Base-by-base conservation (phyloP, 176 grass and related monocot species). In the Bromus sterilis region DNA sequence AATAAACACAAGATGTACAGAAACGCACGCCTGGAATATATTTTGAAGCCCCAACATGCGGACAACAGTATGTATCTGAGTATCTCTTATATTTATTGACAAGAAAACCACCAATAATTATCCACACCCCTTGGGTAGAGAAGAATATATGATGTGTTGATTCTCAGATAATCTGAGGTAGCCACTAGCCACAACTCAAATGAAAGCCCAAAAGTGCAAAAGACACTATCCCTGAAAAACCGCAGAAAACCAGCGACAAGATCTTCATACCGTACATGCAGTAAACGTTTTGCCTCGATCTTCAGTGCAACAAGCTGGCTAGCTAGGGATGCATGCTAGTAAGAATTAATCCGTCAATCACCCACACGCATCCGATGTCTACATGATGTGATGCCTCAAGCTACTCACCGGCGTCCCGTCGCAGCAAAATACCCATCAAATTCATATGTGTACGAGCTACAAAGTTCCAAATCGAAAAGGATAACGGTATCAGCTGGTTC, bases 261-360 rank as follows among this genome's bases (percentile, higher is more conserved):
- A 83, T n/a, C n/a, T n/a, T n/a, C n/a, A n/a, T n/a, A n/a, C n/a
- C n/a, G 26, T 75, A 41, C 71, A 71, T 63, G 15, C 30, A 48
- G 44, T 12, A 37, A 68, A 32, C 37, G 48, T 51, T 4, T 34
- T 43, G 11, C 20, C 43, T 11, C 1, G 5, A 43, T 63, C 63
- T 26, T 72, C 4, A 2, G 48, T 39, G 26, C 4, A 51, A 31
- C 15, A 61, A 18, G 31, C 14, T 29, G 10, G 56, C 25, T 37
- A 51, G 40, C 42, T 49, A 15, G 11, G 41, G 14, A 62, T 23
- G 40, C 65, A n/a, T n/a, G n/a, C n/a, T n/a, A n/a, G n/a, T 21
- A 42, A 51, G 8, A 86, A 66, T 53, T 2, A 21, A 53, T 53
- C 49, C 7, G 1, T 10, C 34, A 11, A 56, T 32, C 58, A 14